Base-by-base conservation (phyloP, 805 yeast genomes). In the Candida pseudofarinosa region DNA sequence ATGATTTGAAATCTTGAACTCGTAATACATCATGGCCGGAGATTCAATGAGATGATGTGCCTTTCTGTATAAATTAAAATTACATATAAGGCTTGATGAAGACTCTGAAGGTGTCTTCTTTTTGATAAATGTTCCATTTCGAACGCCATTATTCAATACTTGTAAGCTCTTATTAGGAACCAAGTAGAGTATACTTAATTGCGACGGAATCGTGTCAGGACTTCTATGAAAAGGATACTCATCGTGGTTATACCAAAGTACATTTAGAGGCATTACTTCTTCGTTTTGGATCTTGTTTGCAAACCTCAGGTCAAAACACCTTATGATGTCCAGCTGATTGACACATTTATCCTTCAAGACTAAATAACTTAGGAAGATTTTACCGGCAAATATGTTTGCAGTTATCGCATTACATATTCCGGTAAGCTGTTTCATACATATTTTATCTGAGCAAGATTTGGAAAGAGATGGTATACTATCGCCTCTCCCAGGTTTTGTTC, bases 401-500 rank as follows among this genome's bases (percentile, higher is more conserved):
- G 76, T 73, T 5, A 75, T 39, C 3, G 77, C 55, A 50, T 75
- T 82, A 34, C 77, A 57, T 2, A 83, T 38, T 0, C 88, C 84
- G 0, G 69, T 66, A 30, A 66, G 62, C 57, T 88, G 97, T 45
- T 74, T 73, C 38, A 83, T 40, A 35, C 86, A 73, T 19, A 91
- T 59, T 54, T 91, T 91, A 59, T 91, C 98, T 1, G 95, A 80
- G 58, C 98, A 91, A 1, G 96, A 87, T 59, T 89, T 91, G 23
- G 95, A 85, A 38, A 76, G 60, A 0, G 95, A 77, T 3, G 80
- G 48, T 1, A 76, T 74, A 2, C 97, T 84, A 57, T 93, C 98
- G 20, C 71, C 59, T 39, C 98, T 62, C 1, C 99, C 99, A 0
- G 98, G 99, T 56, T 93, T 91, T 0, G 98, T 90, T 48, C 99